Percentiles rank a stretch among this genome's conserved stretches.
phyloP scores from a whole-genome alignment of 371 early-diverging fungal species.

The Apophysomyces trapeziformis region DNA sequence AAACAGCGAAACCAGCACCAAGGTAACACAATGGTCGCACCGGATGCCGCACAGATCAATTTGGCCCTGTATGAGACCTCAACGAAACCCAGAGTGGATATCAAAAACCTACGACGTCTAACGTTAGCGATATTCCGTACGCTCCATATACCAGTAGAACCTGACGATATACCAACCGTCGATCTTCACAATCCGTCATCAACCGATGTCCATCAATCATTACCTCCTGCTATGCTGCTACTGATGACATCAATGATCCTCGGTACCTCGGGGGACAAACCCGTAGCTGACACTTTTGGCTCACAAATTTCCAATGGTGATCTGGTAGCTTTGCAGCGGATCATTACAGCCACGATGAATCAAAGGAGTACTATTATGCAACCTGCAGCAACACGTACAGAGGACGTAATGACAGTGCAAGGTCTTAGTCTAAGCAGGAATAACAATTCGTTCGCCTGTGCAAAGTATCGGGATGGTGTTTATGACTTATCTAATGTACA shows the following conservation, averaged over 20 bases:
- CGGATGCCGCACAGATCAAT: constrained; percentile 11
- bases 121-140: constrained; percentile 38
- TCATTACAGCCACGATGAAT: constrained; percentile 40
- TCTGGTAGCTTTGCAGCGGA: constrained; percentile 44
- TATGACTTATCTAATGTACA: constrained; percentile 31
- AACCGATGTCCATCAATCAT: constrained; percentile 37
- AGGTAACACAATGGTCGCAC: constrained; percentile 2
- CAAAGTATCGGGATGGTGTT: not conserved
- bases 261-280: constrained; percentile 52
- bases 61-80: constrained; percentile 23
- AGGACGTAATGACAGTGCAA: not conserved
- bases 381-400: not conserved
- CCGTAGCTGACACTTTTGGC: constrained; percentile 41
- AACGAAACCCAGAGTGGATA: constrained; percentile 44
- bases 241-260: constrained; percentile 47
- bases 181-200: constrained; percentile 29
- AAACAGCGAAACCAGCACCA: constrained; percentile 9
- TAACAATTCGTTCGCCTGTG: too few relatives aligned
- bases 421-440: not conserved
- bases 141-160: constrained; percentile 29
- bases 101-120: constrained; percentile 30
- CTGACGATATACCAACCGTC: constrained; percentile 39
- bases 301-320: constrained; percentile 56
- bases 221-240: constrained; percentile 45
- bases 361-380: constrained; percentile 37